A percentile compares a stretch with the other conserved stretches of the same genome.
These are phyloP conservation scores for Plasmodium yoelii DNA, from an alignment of 169 alveolate genomes.

Conservation along the genomic window DNA sequence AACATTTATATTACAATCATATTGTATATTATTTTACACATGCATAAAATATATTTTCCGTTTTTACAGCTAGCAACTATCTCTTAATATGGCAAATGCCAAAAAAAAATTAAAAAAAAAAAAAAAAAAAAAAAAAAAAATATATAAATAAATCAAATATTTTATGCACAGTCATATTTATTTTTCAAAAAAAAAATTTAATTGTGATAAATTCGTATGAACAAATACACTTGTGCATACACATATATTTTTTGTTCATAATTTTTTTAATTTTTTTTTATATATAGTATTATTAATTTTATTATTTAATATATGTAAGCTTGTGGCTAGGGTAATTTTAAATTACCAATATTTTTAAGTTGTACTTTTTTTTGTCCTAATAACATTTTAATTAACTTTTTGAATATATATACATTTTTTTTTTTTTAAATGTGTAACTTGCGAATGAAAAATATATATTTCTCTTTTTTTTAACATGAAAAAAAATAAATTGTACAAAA, in stretches of 20 bases:
- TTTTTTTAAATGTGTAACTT: too few relatives aligned
- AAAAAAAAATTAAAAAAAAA: conserved; percentile 15
- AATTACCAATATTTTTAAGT: too few relatives aligned
- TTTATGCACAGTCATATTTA: not conserved
- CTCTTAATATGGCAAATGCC: conserved; percentile 56
- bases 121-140: too few relatives aligned
- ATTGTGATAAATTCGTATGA: not conserved
- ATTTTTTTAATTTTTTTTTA: not conserved
- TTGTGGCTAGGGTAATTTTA: too few relatives aligned
- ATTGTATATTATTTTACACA: not conserved
- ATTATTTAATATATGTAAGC: too few relatives aligned
- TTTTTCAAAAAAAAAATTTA: not conserved
- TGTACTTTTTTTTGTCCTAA: too few relatives aligned
- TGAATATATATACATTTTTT: too few relatives aligned
- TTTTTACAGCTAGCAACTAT: conserved; percentile 46
- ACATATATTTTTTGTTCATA: not conserved
- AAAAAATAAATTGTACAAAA: not conserved
- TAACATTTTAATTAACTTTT: too few relatives aligned
- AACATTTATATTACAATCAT: not conserved
- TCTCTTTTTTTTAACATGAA: too few relatives aligned
- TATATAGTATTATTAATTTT: too few relatives aligned
- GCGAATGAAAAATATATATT: too few relatives aligned
- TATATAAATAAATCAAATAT: not conserved
- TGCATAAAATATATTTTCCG: not conserved
- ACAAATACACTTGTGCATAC: not conserved